Base-by-base conservation (phyloP, 345 rosid species). In the Salix purpurea region DNA sequence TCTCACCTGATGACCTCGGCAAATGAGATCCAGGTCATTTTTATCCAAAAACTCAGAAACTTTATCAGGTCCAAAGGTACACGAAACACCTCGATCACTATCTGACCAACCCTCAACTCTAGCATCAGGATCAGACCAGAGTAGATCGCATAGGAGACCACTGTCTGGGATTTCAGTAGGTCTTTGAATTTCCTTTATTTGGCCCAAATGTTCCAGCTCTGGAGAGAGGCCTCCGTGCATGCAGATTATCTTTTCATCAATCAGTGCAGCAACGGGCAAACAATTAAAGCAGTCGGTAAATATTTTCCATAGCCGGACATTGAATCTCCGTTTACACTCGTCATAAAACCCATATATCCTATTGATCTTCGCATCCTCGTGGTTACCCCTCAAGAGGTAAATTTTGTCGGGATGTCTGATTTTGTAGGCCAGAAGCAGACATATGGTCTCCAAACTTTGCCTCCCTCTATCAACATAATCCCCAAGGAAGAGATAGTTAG, bases 221-320 rank as follows among this genome's bases (percentile, higher is more conserved):
- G 97, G 98, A 1, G 99, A 96, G 60, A 96, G 85, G 34, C 99
- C 99, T 0, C 99, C 99, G 12, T 96, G 99, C 99, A 96, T 96
- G 74, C 99, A 96, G 4, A 96, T 78, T 79, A 96, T 96, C 91
- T 96, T 94, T 36, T 83, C 90, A 73, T 92, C 98, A 39, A 96
- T 86, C 54, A 92, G 90, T 18, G 97, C 99, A 18, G 98, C 97
- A 36, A 92, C 99, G 0, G 99, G 98, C 78, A 96, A 84, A 74
- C 97, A 89, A 62, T 93, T 93, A 79, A 96, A 96, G 87, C 99
- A 96, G 76, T 92, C 98, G 0, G 97, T 89, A 77, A 94, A 94
- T 71, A 92, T 88, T 79, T 91, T 96, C 99, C 99, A 92, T 70
- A 94, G 97, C 65, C 97, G 83, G 64, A 94, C 98, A 74, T 96